phyloP scores from a whole-genome alignment of 2,329 filamentous ascomycete species.

The Ophiocordyceps camponoti-saundersi region DNA sequence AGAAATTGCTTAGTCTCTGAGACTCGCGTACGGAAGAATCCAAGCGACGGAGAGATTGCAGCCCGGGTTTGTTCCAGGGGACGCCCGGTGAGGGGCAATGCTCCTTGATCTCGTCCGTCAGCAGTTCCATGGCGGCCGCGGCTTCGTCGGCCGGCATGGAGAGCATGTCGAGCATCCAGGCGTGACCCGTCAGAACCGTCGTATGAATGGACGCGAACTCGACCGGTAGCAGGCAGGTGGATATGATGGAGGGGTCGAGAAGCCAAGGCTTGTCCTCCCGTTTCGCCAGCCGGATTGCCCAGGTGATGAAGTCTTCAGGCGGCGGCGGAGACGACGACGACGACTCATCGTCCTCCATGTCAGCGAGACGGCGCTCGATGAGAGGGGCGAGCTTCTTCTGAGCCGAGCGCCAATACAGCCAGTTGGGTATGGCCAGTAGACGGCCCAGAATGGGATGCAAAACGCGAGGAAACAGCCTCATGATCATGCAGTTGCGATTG shows the following conservation, averaged over 20 bases:
- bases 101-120: slow-evolving; percentile 23
- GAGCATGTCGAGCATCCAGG: slow-evolving; percentile 28
- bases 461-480: slow-evolving; percentile 27
- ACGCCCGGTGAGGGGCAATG: slow-evolving; percentile 12
- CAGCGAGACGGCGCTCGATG: slow-evolving; percentile 29
- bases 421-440: slow-evolving; percentile 25
- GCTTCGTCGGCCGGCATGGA: slow-evolving; percentile 14
- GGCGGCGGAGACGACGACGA: slow-evolving; percentile 7
- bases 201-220: slow-evolving; percentile 44
- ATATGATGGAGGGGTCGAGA: slow-evolving; percentile 28
- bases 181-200: slow-evolving; percentile 32
- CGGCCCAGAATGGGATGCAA: slow-evolving; percentile 31
- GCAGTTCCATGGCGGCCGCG: slow-evolving; percentile 15
- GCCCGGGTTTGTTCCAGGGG: slow-evolving; percentile 27
- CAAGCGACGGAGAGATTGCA: slow-evolving; percentile 24
- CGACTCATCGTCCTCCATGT: slow-evolving; percentile 15
- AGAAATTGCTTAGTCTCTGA: slow-evolving; percentile 29
- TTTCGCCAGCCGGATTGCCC: slow-evolving; percentile 34
- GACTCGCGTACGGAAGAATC: slow-evolving; percentile 38
- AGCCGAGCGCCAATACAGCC: slow-evolving; percentile 27
- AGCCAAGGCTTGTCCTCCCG: slow-evolving; percentile 24
- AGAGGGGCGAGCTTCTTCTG: slow-evolving; percentile 21
- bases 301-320: slow-evolving; percentile 40
- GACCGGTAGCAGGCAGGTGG: slow-evolving; percentile 33
- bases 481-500: slow-evolving; percentile 24